phyloP scores from a whole-genome alignment of 345 rosid genomes.

The Noccaea caerulescens region DNA sequence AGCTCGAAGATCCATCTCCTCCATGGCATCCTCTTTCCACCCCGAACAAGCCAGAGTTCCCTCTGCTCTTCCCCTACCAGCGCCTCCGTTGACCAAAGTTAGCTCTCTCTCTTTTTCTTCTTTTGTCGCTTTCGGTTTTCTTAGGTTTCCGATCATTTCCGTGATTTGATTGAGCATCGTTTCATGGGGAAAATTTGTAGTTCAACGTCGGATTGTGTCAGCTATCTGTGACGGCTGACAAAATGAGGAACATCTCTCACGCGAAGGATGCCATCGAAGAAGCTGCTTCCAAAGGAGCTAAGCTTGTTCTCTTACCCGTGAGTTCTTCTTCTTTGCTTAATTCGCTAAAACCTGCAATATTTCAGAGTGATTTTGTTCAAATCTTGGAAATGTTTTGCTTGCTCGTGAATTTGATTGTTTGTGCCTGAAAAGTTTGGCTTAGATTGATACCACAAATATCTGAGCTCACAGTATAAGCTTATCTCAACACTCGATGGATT shows the following conservation, averaged over 20 bases:
- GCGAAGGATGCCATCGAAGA: conserved; percentile 70
- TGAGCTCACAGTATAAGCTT: not conserved
- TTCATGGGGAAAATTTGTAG: conserved; percentile 39
- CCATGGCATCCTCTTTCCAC: conserved; percentile 73
- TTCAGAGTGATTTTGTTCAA: not conserved
- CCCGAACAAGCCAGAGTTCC: conserved; percentile 84
- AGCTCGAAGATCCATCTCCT: conserved; percentile 33
- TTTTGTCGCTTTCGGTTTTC: not conserved
- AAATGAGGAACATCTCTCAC: conserved; percentile 73
- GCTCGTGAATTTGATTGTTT: not conserved
- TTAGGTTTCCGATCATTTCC: not conserved
- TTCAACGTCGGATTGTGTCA: conserved; percentile 90
- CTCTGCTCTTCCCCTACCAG: conserved; percentile 72
- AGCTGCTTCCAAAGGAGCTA: conserved; percentile 75
- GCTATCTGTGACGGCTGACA: conserved; percentile 70
- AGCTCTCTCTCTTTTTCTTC: not conserved
- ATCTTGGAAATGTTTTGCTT: conserved; percentile 8
- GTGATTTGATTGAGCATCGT: conserved; percentile 22
- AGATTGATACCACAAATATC: not conserved
- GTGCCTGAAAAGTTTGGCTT: not conserved
- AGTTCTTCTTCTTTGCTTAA: conserved; percentile 32
- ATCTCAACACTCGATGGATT: not conserved
- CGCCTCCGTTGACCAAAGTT: conserved; percentile 76
- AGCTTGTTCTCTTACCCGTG: conserved; percentile 84
- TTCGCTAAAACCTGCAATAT: not conserved